Conservation (phyloP, 495 filamentous ascomycete species). For the Penicillium turbatum region DNA sequence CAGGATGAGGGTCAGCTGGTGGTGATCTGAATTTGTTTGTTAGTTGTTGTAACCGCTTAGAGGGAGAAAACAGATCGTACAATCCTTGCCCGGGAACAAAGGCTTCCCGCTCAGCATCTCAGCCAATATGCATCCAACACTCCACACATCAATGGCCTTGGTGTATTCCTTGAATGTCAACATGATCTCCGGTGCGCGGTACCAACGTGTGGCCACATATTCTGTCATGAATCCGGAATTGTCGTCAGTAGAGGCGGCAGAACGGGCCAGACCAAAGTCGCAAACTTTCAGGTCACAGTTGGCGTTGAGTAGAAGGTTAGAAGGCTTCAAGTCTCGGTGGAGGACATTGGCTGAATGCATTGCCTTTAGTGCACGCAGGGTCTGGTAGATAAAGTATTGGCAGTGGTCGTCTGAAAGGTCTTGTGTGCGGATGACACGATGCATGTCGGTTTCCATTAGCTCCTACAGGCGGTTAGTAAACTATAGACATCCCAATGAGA, state of each 20-base stretch:
- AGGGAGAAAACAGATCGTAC: constrained; percentile 49
- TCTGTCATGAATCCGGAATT: constrained; percentile 99
- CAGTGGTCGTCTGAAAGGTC: constrained; percentile 98
- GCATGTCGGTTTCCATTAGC: constrained; percentile 99
- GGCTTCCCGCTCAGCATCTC: constrained; percentile 99
- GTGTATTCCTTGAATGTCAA: constrained; percentile 99
- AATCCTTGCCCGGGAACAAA: constrained; percentile 97
- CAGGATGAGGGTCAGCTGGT: constrained; percentile 95
- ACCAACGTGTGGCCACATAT: constrained; percentile 99
- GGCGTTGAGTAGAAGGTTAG: constrained; percentile 93
- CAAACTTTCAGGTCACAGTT: constrained; percentile 99
- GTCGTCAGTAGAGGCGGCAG: constrained; percentile 89
- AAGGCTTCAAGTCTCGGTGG: constrained; percentile 95
- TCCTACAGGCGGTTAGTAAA: constrained; percentile 52
- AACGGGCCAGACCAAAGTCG: constrained; percentile 94
- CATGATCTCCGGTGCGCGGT: constrained; percentile 99
- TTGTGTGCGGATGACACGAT: constrained; percentile 97
- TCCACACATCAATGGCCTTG: constrained; percentile 99
- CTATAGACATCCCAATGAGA: not conserved
- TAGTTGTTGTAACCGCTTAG: constrained; percentile 3
- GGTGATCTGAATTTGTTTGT: constrained; percentile 65
- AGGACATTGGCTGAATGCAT: constrained; percentile 99
- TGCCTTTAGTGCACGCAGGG: constrained; percentile 92
- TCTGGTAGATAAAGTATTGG: constrained; percentile 99
- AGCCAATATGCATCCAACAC: constrained; percentile 97